Evolutionary conservation across 1,284 basidiomycete species (phyloP).

Genomic region (Rhodotorula mucilaginosa): DNA sequence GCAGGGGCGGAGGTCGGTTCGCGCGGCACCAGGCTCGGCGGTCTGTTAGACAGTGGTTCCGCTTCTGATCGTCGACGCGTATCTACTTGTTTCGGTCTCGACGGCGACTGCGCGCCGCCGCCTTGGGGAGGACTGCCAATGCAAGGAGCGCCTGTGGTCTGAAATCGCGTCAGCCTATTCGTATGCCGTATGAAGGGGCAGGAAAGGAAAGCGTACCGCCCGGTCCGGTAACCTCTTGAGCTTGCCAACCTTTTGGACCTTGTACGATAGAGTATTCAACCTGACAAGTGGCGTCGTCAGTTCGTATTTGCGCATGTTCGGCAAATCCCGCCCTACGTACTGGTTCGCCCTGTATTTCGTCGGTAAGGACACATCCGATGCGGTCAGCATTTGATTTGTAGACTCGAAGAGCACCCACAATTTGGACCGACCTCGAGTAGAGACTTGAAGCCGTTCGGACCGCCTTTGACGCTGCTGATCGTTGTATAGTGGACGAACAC

Average conservation of each 20-base stretch:
- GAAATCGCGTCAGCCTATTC: not conserved
- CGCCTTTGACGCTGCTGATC: constrained; percentile 20
- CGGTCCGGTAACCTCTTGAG: constrained; percentile 29
- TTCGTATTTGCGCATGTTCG: not conserved
- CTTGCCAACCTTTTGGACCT: constrained; percentile 31
- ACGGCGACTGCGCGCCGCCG: not conserved
- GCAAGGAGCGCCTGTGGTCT: constrained; percentile 22
- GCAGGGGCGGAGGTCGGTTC: not conserved
- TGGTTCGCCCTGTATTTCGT: constrained; percentile 17
- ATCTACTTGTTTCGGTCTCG: not conserved
- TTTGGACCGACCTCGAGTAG: constrained; percentile 16
- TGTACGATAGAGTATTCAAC: constrained; percentile 20
- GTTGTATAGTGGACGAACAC: constrained; percentile 39
- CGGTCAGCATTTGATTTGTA: too few species aligned
- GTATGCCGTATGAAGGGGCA: not conserved
- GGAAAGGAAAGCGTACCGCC: not conserved
- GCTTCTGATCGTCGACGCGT: not conserved
- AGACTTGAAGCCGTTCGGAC: constrained; percentile 16
- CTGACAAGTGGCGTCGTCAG: not conserved
- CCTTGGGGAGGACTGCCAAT: constrained; percentile 20
- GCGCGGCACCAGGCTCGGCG: too few species aligned
- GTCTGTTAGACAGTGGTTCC: too few species aligned
- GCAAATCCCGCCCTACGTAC: not conserved
- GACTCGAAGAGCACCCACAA: too few species aligned
- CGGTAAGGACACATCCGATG: too few species aligned